These are phyloP conservation scores for Wickerhamomyces ciferrii DNA, from an alignment of 805 yeast species.

Conservation along the genomic window DNA sequence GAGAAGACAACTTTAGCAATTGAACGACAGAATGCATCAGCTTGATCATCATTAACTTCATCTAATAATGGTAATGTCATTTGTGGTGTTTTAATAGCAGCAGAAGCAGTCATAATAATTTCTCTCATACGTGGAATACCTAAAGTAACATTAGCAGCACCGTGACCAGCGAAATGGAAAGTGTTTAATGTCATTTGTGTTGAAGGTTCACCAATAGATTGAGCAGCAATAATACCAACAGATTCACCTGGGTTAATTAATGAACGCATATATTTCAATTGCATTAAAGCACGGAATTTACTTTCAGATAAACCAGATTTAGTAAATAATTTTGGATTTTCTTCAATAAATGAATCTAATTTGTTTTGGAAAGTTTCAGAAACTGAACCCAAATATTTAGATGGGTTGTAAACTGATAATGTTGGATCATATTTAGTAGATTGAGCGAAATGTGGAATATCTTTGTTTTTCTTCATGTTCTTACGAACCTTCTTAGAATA, in stretches of 20 bases:
- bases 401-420: constrained; percentile 78
- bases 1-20: constrained; percentile 80
- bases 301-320: constrained; percentile 52
- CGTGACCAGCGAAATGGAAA: constrained; percentile 99
- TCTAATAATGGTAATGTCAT: constrained; percentile 85
- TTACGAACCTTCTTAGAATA: constrained; percentile 83
- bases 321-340: constrained; percentile 51
- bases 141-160: constrained; percentile 98
- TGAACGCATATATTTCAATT: constrained; percentile 95
- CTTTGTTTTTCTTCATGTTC: constrained; percentile 56
- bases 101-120: constrained; percentile 98
- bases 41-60: constrained; percentile 80
- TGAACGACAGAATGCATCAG: constrained; percentile 89
- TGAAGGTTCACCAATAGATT: constrained; percentile 98
- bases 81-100: constrained; percentile 96
- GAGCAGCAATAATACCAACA: constrained; percentile 97
- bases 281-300: constrained; percentile 96
- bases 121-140: constrained; percentile 99
- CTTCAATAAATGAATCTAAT: constrained; percentile 63
- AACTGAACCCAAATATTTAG: constrained; percentile 87
- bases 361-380: constrained; percentile 83
- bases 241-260: constrained; percentile 95
- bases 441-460: constrained; percentile 60
- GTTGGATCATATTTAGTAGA: constrained; percentile 79
- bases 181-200: constrained; percentile 98